Percentiles rank a stretch among this genome's conserved stretches.
These are phyloP conservation scores for Saccharomyces hybrid DNA, from an alignment of 1,139 yeast genomes.

Conservation along the genomic window DNA sequence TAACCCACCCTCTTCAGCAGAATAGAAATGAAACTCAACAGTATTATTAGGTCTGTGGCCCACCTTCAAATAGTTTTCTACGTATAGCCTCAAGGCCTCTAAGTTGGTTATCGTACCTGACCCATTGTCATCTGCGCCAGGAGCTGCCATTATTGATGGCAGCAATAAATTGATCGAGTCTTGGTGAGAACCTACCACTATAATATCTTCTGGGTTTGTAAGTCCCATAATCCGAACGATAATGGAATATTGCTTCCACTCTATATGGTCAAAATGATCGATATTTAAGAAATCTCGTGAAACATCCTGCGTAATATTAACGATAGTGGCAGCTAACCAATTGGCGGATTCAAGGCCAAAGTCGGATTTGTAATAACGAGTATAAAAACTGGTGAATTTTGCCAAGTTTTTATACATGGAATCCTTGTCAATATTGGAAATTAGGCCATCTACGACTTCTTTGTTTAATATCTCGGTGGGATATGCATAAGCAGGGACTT, in stretches of 20 bases:
- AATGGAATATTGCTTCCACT: slow-evolving; percentile 53
- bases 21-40: slow-evolving; percentile 85
- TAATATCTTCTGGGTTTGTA: slow-evolving; percentile 39
- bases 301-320: slow-evolving; percentile 34
- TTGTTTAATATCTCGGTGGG: slow-evolving; percentile 41
- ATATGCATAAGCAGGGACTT: slow-evolving; percentile 42
- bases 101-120: slow-evolving; percentile 76
- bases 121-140: slow-evolving; percentile 96
- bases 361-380: slow-evolving; percentile 70
- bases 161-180: slow-evolving; percentile 73
- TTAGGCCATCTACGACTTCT: slow-evolving; percentile 37
- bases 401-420: slow-evolving; percentile 49
- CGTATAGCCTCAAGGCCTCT: slow-evolving; percentile 62
- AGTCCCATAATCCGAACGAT: slow-evolving; percentile 37
- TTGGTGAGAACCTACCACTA: slow-evolving; percentile 84
- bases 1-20: slow-evolving; percentile 92
- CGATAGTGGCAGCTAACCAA: slow-evolving; percentile 55
- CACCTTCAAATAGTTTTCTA: slow-evolving; percentile 25
- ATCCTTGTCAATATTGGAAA: slow-evolving; percentile 34
- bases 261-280: slow-evolving; percentile 39
- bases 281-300: slow-evolving; percentile 32
- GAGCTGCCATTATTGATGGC: slow-evolving; percentile 67
- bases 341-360: slow-evolving; percentile 63
- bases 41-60: slow-evolving; percentile 52
- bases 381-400: slow-evolving; percentile 59